Conservation (phyloP, 495 filamentous ascomycete species). For the Rostrohypoxylon terebratum region DNA sequence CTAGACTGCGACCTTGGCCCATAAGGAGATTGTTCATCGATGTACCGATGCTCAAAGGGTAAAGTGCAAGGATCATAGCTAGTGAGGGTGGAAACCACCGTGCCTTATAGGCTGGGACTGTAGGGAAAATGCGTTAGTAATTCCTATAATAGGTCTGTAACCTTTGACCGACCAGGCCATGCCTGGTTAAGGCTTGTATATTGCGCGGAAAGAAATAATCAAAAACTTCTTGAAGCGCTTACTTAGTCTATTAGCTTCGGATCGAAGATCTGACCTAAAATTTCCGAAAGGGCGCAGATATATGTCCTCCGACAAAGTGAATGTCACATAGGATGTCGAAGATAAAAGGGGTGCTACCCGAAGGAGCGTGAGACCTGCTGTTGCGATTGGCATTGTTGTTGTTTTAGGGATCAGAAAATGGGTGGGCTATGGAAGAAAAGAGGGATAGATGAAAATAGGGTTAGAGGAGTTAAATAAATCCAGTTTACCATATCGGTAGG, state of each 20-base stretch:
- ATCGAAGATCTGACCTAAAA: background rate
- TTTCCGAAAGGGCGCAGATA: background rate
- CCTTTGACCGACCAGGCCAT: too few species aligned
- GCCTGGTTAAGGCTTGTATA: too few species aligned
- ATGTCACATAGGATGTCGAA: background rate
- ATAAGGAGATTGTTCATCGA: background rate
- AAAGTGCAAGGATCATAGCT: background rate
- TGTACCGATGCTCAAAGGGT: background rate
- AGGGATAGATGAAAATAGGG: too few species aligned
- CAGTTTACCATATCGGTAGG: too few species aligned
- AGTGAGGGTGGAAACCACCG: conserved; percentile 3
- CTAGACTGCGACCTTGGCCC: background rate
- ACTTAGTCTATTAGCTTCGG: background rate
- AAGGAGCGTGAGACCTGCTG: background rate
- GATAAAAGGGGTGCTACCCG: background rate
- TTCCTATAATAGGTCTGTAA: too few species aligned
- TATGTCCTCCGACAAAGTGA: background rate
- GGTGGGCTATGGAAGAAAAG: too few species aligned
- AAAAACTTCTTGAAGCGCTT: too few species aligned
- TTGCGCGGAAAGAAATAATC: too few species aligned
- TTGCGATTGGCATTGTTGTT: too few species aligned
- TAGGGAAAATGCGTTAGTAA: too few species aligned
- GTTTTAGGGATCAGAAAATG: too few species aligned
- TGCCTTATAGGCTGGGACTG: background rate
- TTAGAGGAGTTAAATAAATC: too few species aligned